Evolutionary conservation across 768 basidiomycete genomes (phyloP), one percentile per base, ranked within the genome.

Genomic region (Cyathus striatus): DNA sequence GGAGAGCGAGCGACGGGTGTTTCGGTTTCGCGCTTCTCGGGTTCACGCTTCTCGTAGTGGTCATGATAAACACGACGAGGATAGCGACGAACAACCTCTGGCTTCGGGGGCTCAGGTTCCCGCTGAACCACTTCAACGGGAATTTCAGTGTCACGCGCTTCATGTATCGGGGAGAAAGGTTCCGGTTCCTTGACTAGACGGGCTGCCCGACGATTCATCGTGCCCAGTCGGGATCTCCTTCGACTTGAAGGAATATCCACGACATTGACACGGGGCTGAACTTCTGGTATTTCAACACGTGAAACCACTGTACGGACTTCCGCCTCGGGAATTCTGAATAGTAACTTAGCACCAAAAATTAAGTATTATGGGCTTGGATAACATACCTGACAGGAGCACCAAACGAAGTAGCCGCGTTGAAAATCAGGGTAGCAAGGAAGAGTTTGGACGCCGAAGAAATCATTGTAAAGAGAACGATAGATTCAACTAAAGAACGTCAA

Each of bases 321-420:
- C 45, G 50, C 50, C 48, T 53, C 54, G 38, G 60, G 38, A 42
- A 62, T 49, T 49, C 64, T 70, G 40, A 37, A 38, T 30, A 38
- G 41, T 30, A 25, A n/a, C 1, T 17, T 18, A 36, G 20, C 2
- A 14, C 6, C 14, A 9, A 32, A 20, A 40, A 34, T 13, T 16
- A 18, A 40, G 21, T 23, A 24, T 9, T 38, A 24, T 36, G 4
- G 26, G 12, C 5, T 20, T 9, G 17, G 7, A 12, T 3, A 35
- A 58, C 54, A 37, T 53, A 69, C 70, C 59, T 63, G 41, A 72
- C 47, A 35, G 70, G 70, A 47, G 67, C 70, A 50, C 65, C 62
- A 44, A 63, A 47, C 41, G 56, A 57, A 41, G 62, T 56, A 38
- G 58, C 60, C 44, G 61, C 64, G 52, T 63, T 64, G 56, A 69